phyloP scores from a whole-genome alignment of 164 flowering plant genomes.

The Nymphaea thermarum region DNA sequence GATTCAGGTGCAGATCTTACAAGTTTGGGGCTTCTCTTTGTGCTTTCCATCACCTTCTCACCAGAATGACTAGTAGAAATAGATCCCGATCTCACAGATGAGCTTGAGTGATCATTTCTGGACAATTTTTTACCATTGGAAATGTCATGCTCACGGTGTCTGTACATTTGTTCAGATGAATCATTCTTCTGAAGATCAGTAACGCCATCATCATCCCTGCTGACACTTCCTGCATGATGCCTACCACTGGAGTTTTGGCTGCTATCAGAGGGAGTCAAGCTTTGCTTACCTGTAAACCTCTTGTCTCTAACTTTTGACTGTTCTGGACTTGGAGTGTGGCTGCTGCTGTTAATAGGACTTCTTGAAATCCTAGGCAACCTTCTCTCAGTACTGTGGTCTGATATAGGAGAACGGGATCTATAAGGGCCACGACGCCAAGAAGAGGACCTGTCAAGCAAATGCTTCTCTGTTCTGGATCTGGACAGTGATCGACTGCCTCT shows the following conservation, averaged over 20 bases:
- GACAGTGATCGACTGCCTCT: slow-evolving; percentile 8
- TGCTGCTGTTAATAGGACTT: slow-evolving; percentile 5
- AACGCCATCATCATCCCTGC: slow-evolving; percentile 3
- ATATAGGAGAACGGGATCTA: slow-evolving; percentile 9
- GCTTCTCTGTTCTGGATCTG: slow-evolving; percentile 5
- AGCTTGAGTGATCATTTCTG: slow-evolving; percentile 3
- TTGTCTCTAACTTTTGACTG: slow-evolving; percentile 1
- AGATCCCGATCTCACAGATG: background rate
- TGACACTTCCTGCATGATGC: background rate
- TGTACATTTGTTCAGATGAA: background rate
- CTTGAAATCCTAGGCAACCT: slow-evolving; percentile 3
- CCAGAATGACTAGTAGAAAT: slow-evolving; percentile 4
- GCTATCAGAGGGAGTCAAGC: background rate
- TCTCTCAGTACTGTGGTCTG: slow-evolving; percentile 4
- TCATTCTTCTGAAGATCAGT: background rate
- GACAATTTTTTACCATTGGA: background rate
- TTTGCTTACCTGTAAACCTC: background rate
- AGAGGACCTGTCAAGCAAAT: slow-evolving; percentile 4
- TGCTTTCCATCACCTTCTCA: background rate
- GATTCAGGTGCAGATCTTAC: background rate
- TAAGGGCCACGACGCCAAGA: slow-evolving; percentile 1
- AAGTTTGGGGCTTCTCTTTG: background rate
- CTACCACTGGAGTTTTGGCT: background rate
- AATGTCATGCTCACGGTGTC: background rate
- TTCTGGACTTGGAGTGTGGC: slow-evolving; percentile 7